Percentiles rank a stretch among this genome's conserved stretches.
These are phyloP conservation scores for Daldinia loculata DNA, from an alignment of 495 filamentous ascomycete species.

Conservation along the genomic window DNA sequence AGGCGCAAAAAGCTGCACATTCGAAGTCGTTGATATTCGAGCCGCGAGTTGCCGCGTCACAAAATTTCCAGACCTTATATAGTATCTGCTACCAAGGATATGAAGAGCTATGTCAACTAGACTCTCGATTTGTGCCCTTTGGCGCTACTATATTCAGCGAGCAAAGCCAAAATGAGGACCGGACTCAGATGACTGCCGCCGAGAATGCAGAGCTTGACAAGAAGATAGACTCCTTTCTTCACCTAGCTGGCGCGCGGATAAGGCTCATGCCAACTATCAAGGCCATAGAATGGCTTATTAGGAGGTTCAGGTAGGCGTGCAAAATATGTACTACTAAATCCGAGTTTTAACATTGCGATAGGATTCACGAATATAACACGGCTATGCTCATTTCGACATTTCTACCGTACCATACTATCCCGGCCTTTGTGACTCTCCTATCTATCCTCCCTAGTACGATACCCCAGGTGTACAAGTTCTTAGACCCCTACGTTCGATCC, in stretches of 20 bases:
- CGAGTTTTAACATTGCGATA: conserved; percentile 55
- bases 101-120: conserved; percentile 85
- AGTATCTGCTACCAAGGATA: conserved; percentile 87
- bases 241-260: conserved; percentile 75
- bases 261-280: conserved; percentile 86
- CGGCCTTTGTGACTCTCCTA: conserved; percentile 80
- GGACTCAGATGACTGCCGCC: conserved; percentile 78
- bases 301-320: conserved; percentile 81
- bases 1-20: conserved; percentile 86
- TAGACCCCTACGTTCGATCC: conserved; percentile 82
- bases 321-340: neutral
- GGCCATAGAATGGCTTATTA: conserved; percentile 91
- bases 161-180: conserved; percentile 86
- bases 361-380: conserved; percentile 91
- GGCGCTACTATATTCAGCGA: conserved; percentile 82
- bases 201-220: conserved; percentile 84
- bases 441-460: conserved; percentile 79
- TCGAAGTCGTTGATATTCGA: conserved; percentile 93
- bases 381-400: conserved; percentile 82
- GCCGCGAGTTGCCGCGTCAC: conserved; percentile 76
- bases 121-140: conserved; percentile 76
- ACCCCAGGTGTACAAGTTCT: conserved; percentile 78
- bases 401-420: conserved; percentile 87
- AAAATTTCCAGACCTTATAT: conserved; percentile 89
- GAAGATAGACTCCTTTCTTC: conserved; percentile 81